phyloP scores from a whole-genome alignment of 345 rosid species.

The Hibiscus mutabilis region DNA sequence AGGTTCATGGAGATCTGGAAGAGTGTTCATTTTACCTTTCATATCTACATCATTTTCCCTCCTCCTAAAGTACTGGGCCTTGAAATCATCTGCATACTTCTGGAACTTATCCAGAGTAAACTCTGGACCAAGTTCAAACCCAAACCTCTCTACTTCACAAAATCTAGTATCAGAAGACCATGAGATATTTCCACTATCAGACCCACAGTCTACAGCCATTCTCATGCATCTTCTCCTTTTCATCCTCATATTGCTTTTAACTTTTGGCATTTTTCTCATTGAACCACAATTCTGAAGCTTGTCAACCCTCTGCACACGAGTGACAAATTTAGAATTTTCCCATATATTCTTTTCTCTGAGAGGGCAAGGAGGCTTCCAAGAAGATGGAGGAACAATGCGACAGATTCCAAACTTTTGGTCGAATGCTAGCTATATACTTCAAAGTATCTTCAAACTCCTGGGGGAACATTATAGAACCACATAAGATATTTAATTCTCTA shows the following conservation, averaged over 20 bases:
- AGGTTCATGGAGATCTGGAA: conserved; percentile 45
- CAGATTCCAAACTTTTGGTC: too few relatives aligned
- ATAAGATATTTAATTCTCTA: too few relatives aligned
- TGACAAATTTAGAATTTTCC: conserved; percentile 71
- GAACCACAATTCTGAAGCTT: conserved; percentile 90
- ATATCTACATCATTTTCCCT: conserved; percentile 26
- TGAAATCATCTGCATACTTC: conserved; percentile 83
- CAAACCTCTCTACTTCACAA: conserved; percentile 64
- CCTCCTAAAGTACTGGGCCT: conserved; percentile 56
- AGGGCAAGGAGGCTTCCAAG: too few relatives aligned
- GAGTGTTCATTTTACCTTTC: conserved; percentile 21
- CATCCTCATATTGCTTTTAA: conserved; percentile 44
- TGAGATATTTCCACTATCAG: conserved; percentile 30
- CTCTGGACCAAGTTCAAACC: conserved; percentile 99
- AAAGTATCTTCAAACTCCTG: too few relatives aligned
- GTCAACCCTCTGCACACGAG: conserved; percentile 97
- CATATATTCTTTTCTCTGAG: conserved; percentile 62
- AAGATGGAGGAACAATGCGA: too few relatives aligned
- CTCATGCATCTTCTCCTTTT: conserved; percentile 75
- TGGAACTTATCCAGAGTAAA: too few relatives aligned
- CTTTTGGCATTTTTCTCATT: conserved; percentile 53
- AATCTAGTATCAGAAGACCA: conserved; percentile 35
- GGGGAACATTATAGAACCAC: too few relatives aligned
- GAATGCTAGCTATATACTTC: too few relatives aligned
- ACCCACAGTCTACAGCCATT: conserved; percentile 48